Percentiles rank a stretch among this genome's conserved stretches.
Conservation (phyloP, 345 rosid genomes). For the Excoecaria cochinchinensis region DNA sequence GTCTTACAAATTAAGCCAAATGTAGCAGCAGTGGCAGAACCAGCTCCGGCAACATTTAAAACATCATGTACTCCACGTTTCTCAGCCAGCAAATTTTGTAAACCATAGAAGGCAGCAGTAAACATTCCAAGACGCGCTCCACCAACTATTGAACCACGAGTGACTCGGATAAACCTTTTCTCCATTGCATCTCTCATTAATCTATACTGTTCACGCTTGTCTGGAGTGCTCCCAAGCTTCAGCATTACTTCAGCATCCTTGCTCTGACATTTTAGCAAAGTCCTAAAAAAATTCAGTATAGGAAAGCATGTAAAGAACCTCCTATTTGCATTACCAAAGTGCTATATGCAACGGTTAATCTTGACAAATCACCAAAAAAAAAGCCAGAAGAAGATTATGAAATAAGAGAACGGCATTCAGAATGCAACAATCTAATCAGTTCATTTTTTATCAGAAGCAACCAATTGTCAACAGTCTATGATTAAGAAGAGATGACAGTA, state of each 20-base stretch:
- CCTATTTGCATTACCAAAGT: not conserved
- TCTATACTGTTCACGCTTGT: slow-evolving; percentile 80
- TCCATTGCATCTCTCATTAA: slow-evolving; percentile 97
- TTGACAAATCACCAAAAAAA: not conserved
- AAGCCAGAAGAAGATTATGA: not conserved
- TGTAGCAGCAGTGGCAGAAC: slow-evolving; percentile 90
- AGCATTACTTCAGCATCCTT: slow-evolving; percentile 96
- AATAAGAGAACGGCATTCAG: not conserved
- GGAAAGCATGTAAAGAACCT: not conserved
- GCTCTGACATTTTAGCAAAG: slow-evolving; percentile 46
- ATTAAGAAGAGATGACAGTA: not conserved
- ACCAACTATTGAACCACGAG: slow-evolving; percentile 88
- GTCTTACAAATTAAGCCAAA: slow-evolving; percentile 75
- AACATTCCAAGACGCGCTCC: slow-evolving; percentile 92
- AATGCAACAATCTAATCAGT: not conserved
- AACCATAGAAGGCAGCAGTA: slow-evolving; percentile 74
- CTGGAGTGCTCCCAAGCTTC: slow-evolving; percentile 92
- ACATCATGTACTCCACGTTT: slow-evolving; percentile 76
- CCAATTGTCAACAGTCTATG: not conserved
- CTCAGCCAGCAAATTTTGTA: slow-evolving; percentile 82
- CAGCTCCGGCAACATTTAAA: slow-evolving; percentile 80
- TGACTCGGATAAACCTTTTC: slow-evolving; percentile 76
- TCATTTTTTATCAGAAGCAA: not conserved
- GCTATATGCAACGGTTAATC: not conserved
- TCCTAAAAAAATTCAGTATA: not conserved